Percentiles rank a stretch among this genome's conserved stretches.
Conservation (phyloP, 495 filamentous ascomycete species). For the Pyrenula aspistea region DNA sequence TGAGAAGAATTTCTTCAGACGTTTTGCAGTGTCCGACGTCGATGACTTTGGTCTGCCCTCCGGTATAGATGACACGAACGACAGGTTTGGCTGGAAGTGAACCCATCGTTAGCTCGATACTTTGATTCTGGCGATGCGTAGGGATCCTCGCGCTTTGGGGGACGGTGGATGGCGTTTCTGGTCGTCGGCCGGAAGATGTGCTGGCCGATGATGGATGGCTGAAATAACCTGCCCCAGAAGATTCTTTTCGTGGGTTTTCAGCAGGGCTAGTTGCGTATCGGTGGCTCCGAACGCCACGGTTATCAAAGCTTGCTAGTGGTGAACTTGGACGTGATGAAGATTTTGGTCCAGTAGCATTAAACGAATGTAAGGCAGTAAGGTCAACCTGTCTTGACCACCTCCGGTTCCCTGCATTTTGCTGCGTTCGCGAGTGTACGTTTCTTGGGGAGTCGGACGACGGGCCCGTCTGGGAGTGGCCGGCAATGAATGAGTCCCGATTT, state of each 20-base stretch:
- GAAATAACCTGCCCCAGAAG: slow-evolving; percentile 35
- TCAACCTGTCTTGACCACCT: slow-evolving; percentile 63
- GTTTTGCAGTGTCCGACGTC: slow-evolving; percentile 82
- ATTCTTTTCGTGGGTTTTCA: slow-evolving; percentile 35
- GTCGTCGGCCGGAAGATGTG: slow-evolving; percentile 31
- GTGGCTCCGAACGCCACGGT: slow-evolving; percentile 28
- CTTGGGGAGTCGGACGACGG: slow-evolving; percentile 58
- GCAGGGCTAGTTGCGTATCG: slow-evolving; percentile 40
- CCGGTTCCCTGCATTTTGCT: slow-evolving; percentile 49
- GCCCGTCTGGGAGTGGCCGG: slow-evolving; percentile 37
- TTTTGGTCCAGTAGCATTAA: slow-evolving; percentile 23
- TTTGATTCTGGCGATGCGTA: slow-evolving; percentile 47
- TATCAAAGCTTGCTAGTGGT: slow-evolving; percentile 47
- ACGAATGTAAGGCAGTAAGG: slow-evolving; percentile 16
- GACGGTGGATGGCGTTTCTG: slow-evolving; percentile 29
- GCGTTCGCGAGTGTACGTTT: slow-evolving; percentile 38
- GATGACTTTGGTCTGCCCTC: slow-evolving; percentile 80
- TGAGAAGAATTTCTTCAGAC: slow-evolving; percentile 78
- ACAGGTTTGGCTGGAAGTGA: slow-evolving; percentile 66
- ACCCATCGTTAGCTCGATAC: slow-evolving; percentile 72
- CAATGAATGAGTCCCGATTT: slow-evolving; percentile 49
- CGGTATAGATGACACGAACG: slow-evolving; percentile 84
- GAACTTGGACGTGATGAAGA: slow-evolving; percentile 58
- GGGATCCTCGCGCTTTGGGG: slow-evolving; percentile 21
- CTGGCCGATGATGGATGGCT: slow-evolving; percentile 33